A percentile compares a stretch with the other conserved stretches of the same genome.
Conservation (phyloP, 1,284 basidiomycete species). For the Rhizopogon parksii region DNA sequence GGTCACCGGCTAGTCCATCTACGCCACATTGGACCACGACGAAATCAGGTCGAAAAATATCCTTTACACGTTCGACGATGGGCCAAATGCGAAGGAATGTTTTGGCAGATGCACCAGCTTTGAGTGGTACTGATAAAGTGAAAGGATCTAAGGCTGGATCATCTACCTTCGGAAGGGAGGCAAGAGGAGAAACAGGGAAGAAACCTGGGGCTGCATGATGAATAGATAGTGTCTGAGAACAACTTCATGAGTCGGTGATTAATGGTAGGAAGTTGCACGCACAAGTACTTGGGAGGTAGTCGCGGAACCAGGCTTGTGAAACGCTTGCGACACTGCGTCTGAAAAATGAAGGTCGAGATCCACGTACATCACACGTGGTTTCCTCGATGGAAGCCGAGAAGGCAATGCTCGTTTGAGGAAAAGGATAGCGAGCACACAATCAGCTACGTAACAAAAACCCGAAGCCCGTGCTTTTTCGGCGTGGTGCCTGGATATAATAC, state of each 20-base stretch:
- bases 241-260: not conserved
- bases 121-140: constrained; percentile 70
- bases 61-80: constrained; percentile 52
- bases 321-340: constrained; percentile 81
- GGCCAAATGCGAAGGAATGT: constrained; percentile 64
- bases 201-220: constrained; percentile 81
- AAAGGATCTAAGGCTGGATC: constrained; percentile 52
- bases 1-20: constrained; percentile 82
- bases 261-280: constrained; percentile 10
- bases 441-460: constrained; percentile 93
- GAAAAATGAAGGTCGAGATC: constrained; percentile 91
- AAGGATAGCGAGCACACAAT: constrained; percentile 77
- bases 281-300: constrained; percentile 53
- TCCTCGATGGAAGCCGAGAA: constrained; percentile 20
- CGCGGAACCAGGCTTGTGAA: constrained; percentile 37
- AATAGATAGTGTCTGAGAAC: constrained; percentile 65
- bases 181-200: constrained; percentile 63
- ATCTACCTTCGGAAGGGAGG: constrained; percentile 40
- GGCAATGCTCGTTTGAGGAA: constrained; percentile 39
- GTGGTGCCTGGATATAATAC: constrained; percentile 52
- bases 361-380: constrained; percentile 78
- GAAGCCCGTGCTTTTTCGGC: constrained; percentile 68
- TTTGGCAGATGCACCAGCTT: constrained; percentile 52
- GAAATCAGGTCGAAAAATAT: constrained; percentile 69
- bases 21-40: constrained; percentile 82